These are phyloP conservation scores for Talaromyces proteolyticus DNA, from an alignment of 495 filamentous ascomycete genomes.

Conservation along the genomic window DNA sequence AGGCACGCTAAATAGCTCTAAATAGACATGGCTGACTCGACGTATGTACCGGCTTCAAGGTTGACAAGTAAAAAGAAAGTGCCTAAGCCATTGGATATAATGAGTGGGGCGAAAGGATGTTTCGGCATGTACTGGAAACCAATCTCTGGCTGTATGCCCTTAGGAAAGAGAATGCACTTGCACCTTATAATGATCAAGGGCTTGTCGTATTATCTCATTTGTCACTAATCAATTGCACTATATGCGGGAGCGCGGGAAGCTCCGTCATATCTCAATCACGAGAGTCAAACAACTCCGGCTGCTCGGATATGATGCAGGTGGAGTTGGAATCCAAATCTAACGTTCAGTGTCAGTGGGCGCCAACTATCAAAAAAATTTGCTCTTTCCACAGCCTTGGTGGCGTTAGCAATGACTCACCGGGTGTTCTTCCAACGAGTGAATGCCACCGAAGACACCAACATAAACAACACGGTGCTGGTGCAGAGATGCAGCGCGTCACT, in stretches of 20 bases:
- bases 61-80: not conserved
- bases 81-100: conserved; percentile 22
- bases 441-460: not conserved
- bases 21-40: not conserved
- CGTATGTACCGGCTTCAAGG: not conserved
- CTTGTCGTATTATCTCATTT: conserved; percentile 26
- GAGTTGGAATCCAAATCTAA: conserved; percentile 41
- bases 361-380: not conserved
- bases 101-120: conserved; percentile 4
- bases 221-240: conserved; percentile 23
- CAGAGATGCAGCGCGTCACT: not conserved
- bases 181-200: conserved; percentile 23
- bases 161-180: conserved; percentile 16
- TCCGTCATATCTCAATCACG: conserved; percentile 39
- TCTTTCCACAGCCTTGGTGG: not conserved
- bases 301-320: conserved; percentile 33
- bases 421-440: not conserved
- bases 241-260: conserved; percentile 30
- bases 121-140: conserved; percentile 20
- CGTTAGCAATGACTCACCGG: not conserved
- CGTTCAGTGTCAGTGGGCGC: conserved; percentile 18
- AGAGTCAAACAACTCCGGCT: conserved; percentile 32
- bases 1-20: not conserved
- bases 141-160: conserved; percentile 22
- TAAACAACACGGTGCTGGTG: not conserved